phyloP scores from a whole-genome alignment of 2,329 filamentous ascomycete genomes.

The Claviceps arundinis region DNA sequence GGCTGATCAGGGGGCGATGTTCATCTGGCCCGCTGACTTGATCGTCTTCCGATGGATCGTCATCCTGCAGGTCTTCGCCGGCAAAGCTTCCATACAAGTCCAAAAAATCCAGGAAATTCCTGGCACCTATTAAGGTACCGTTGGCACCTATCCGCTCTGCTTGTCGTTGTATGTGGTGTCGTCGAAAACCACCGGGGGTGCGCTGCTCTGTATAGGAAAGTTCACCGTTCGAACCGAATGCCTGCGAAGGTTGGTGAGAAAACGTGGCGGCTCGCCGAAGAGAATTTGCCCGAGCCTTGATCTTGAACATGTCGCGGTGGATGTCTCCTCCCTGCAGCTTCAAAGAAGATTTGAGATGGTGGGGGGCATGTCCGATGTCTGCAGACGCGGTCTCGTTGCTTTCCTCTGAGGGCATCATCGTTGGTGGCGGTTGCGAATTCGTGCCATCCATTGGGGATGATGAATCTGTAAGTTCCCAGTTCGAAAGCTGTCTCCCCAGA shows the following conservation, averaged over 20 bases:
- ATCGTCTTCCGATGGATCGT: constrained; percentile 34
- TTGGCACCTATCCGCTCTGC: constrained; percentile 23
- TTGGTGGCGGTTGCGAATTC: neutral
- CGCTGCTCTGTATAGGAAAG: constrained; percentile 26
- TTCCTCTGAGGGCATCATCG: neutral
- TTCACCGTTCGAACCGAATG: constrained; percentile 16
- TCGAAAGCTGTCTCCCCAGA: constrained; percentile 11
- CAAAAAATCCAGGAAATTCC: constrained; percentile 62
- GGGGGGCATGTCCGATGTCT: constrained; percentile 17
- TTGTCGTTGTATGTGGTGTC: constrained; percentile 25
- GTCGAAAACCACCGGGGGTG: constrained; percentile 34
- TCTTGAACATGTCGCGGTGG: constrained; percentile 64
- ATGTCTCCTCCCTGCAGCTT: constrained; percentile 65
- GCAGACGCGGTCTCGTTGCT: neutral
- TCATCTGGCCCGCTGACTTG: constrained; percentile 31
- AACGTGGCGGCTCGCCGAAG: constrained; percentile 53
- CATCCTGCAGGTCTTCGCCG: constrained; percentile 51
- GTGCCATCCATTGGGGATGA: neutral
- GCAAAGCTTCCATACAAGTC: constrained; percentile 67
- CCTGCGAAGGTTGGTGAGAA: constrained; percentile 34
- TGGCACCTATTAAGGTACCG: constrained; percentile 40
- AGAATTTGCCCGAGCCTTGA: constrained; percentile 43
- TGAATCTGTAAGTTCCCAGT: constrained; percentile 1
- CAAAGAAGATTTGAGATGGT: constrained; percentile 47
- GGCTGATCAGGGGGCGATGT: constrained; percentile 38